Base-by-base conservation (phyloP, 345 rosid genomes). In the Populus tremula region DNA sequence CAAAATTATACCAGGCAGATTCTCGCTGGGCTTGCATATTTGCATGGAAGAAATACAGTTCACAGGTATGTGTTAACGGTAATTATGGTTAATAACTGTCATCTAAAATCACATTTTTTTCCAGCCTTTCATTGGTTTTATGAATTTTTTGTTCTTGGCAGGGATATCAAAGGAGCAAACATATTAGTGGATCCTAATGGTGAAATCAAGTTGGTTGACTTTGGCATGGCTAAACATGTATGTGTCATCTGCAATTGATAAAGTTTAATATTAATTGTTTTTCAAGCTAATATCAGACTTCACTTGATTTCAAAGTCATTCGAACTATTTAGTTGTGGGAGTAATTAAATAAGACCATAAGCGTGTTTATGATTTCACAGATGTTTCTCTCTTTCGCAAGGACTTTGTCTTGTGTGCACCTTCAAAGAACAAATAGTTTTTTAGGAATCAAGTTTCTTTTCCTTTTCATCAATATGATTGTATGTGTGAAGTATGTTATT, bases 201-300 rank as follows among this genome's bases (percentile, higher is more conserved):
- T 65, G 98, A 90, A 85, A 89, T 95, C 88, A 95, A 95, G 91
- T 78, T 95, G 87, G 94, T 87, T 5, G 99, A 95, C 84, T 95
- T 95, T 79, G 99, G 99, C 87, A 95, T 95, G 98, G 97, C 99
- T 74, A 95, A 91, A 83, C 98, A 92, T 86, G 99, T 95, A 92
- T 73, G 88, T 61, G 53, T 67, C 71, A 65, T 80, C 62, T 82
- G 12, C 70, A 25, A 67, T 39, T 11, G 13, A n/a, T 20, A 66
- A 33, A 38, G 71, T 23, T 71, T 69, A 27, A 29, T 74, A 25
- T 54, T 49, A 65, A 74, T 45, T 70, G 31, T 62, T 76, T 33
- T 38, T 39, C 67, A 43, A 21, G 53, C 14, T 5, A 64, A 7
- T 25, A 35, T 29, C 5, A 43, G 56, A 38, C 35, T 69, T 45